phyloP scores from a whole-genome alignment of 371 early-diverging fungal genomes.

The Coemansia sp. region DNA sequence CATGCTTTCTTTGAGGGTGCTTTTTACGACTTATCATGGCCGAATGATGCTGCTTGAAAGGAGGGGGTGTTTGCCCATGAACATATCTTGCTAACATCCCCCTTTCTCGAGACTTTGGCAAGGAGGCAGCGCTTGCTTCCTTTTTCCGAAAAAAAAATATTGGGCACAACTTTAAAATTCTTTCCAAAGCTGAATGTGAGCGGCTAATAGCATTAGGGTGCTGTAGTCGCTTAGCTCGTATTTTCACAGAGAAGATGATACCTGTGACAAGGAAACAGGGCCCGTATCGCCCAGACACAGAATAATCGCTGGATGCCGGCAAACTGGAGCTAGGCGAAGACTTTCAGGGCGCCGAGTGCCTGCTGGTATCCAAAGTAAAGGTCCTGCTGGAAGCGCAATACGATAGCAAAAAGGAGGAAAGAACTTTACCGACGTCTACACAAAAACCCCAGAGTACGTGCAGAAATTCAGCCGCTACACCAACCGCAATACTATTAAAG shows the following conservation, averaged over 20 bases:
- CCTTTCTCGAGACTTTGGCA: too few species aligned
- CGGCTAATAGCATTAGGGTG: too few species aligned
- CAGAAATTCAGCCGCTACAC: conserved; percentile 78
- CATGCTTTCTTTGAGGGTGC: too few species aligned
- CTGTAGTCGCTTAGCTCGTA: too few species aligned
- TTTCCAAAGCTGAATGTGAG: too few species aligned
- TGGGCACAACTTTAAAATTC: too few species aligned
- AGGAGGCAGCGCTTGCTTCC: too few species aligned
- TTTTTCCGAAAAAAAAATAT: too few species aligned
- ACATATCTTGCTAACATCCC: too few species aligned
- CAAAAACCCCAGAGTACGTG: conserved; percentile 80
- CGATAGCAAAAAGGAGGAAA: conserved; percentile 53
- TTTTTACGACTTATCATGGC: too few species aligned
- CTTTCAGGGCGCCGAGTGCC: conserved; percentile 76
- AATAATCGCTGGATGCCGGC: conserved; percentile 66
- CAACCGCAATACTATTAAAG: conserved; percentile 80
- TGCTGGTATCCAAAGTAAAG: conserved; percentile 84
- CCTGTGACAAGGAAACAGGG: conserved; percentile 11
- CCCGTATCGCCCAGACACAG: conserved; percentile 23
- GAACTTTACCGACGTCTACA: conserved; percentile 55
- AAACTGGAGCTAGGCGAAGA: conserved; percentile 75
- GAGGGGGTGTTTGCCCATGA: too few species aligned
- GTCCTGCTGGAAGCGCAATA: conserved; percentile 76
- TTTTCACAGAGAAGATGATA: conserved; percentile 1
- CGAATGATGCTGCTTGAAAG: too few species aligned